Base-by-base conservation (phyloP, 139 green algal genomes). In the Microglena sp. region DNA sequence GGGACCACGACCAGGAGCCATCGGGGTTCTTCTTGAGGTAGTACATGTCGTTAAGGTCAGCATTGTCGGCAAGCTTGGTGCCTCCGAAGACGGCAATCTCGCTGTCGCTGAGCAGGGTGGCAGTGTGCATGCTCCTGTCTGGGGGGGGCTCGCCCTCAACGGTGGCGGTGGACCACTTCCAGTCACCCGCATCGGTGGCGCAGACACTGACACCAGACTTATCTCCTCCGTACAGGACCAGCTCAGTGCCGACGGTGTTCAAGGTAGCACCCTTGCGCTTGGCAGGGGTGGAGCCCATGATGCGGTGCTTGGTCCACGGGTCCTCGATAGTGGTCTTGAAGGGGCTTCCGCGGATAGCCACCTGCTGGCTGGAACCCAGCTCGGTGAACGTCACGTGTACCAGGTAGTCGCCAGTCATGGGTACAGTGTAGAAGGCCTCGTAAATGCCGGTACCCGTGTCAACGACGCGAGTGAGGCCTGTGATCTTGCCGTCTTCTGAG, bases 381-480 rank as follows among this genome's bases (percentile, higher is more conserved):
- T 91, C 83, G 28, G 78, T 73, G 69, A 87, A 82, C 2, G 69
- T 77, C 4, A 95, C 82, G 54, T 85, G 72, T 58, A 95, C 73
- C 15, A 68, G 50, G 72, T 86, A 89, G 1, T 67, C 27, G 21
- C 82, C 82, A 1, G 78, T 63, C 8, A 68, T 64, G 31, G 80
- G 80, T 4, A 72, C 77, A n/a, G 54, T 58, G 78, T 88, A 90
- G 24, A 72, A 61, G 0, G 83, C 75, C 57, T 89, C 69, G 61
- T 92, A 90, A 34, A 70, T 66, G 61, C 88, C 88, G 67, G 87
- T 87, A 53, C 82, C 62, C 3, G 87, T 72, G 71, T 95, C 86
- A 6, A 63, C 45, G 22, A 92, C 70, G 50, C 78, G 70, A 0
- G 73, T 62, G 1, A 64, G 61, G 46, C 88, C 86, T 43, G 82